Evolutionary conservation across 139 green algal genomes (phyloP).

Genomic region (Chlamydomonas incerta): DNA sequence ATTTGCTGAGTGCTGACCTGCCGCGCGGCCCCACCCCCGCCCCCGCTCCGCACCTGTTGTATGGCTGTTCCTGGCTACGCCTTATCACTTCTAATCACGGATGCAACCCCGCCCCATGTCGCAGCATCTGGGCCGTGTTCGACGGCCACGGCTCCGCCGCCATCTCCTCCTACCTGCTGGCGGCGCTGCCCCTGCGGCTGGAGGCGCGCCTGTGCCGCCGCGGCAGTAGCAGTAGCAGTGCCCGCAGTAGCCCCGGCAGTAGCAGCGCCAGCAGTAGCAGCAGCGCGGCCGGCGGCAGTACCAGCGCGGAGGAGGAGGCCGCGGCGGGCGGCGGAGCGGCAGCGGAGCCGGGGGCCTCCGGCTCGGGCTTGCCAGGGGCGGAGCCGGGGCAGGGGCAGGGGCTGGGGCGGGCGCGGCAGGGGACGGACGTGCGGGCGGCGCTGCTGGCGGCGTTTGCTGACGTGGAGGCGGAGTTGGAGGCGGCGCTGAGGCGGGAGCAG

Average conservation of each 20-base stretch:
- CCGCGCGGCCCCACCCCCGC: too few species aligned
- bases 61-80: too few species aligned
- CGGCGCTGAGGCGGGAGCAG: background rate
- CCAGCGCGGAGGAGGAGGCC: background rate
- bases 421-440: background rate
- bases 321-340: background rate
- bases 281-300: background rate
- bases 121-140: conserved; percentile 28
- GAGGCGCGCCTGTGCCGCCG: background rate
- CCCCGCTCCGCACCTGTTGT: too few species aligned
- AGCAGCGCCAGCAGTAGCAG: background rate
- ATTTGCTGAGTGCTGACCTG: background rate
- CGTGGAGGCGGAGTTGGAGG: background rate
- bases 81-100: too few species aligned
- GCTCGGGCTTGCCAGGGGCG: too few species aligned
- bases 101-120: too few species aligned
- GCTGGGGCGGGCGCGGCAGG: too few species aligned
- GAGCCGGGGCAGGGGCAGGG: too few species aligned
- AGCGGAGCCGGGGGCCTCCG: background rate
- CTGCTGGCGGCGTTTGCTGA: background rate
- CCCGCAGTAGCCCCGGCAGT: background rate
- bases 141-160: conserved; percentile 28
- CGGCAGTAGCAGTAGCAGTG: background rate
- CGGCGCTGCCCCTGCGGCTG: background rate
- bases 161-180: conserved; percentile 5